Evolutionary conservation across 2,329 filamentous ascomycete genomes (phyloP).

Genomic region (Talaromyces sp.): DNA sequence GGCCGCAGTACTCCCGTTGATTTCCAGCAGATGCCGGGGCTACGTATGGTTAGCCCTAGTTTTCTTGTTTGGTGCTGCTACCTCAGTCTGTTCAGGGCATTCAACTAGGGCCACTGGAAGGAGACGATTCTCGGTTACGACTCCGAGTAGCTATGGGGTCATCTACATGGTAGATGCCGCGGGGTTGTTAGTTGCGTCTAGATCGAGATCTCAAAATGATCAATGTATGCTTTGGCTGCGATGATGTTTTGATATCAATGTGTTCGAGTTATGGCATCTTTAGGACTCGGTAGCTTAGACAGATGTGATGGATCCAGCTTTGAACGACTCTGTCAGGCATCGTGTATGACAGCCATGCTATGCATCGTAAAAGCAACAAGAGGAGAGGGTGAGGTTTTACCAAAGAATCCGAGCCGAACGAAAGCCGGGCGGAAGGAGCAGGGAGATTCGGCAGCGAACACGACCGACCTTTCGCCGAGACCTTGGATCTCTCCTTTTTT

Average conservation of each 20-base stretch:
- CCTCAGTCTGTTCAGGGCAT: not conserved
- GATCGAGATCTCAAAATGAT: not conserved
- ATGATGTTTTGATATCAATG: not conserved
- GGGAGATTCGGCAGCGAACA: slow-evolving; percentile 9
- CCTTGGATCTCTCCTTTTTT: not conserved
- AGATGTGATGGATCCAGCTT: not conserved
- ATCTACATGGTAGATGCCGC: not conserved
- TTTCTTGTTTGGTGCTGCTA: not conserved
- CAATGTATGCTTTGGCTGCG: not conserved
- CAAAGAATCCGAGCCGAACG: not conserved
- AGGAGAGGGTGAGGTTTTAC: not conserved
- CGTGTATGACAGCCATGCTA: not conserved
- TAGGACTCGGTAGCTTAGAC: not conserved
- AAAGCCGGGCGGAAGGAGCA: not conserved
- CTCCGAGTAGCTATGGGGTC: not conserved
- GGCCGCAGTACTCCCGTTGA: not conserved
- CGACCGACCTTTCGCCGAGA: slow-evolving; percentile 10
- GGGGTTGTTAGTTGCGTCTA: not conserved
- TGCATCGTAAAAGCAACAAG: not conserved
- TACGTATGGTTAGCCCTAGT: not conserved
- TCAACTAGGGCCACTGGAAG: not conserved
- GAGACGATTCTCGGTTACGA: not conserved
- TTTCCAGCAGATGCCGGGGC: not conserved
- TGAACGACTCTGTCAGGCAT: not conserved
- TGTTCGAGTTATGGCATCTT: not conserved